Evolutionary conservation across 164 flowering plant species (phyloP), one percentile per base, ranked within the genome.

Genomic region (Magnolia kwangsiensis): DNA sequence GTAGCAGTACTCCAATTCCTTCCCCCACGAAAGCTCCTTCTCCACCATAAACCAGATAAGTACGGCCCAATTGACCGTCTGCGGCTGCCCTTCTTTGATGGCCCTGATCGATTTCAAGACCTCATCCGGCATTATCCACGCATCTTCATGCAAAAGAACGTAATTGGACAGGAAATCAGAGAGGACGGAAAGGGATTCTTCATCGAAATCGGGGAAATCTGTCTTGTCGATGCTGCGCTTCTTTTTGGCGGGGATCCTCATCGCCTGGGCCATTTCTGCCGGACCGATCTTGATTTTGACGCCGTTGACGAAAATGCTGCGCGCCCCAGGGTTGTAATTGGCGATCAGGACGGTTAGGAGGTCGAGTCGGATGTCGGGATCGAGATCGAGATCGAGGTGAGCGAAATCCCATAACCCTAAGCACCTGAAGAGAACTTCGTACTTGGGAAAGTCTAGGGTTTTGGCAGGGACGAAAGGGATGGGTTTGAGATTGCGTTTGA

Each of bases 21-120:
- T 31, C n/a, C 81, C 88, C 24, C 82, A 85, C 37, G 9, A 50
- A 74, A 96, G 74, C 85, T 96, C 99, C 84, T 89, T 91, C 88
- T 91, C 97, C 74, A 91, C 89, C 99, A 96, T 96, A 78, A 77
- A 87, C 99, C 99, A 96, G 9, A 96, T 63, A 86, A 96, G 74
- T 0, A 83, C 77, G 1, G 95, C 88, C 94, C 96, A 92, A 79
- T 92, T 95, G 63, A 96, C 84, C 84, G 81, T 91, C 83, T 91
- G 92, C 0, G 88, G 89, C 51, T 84, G 85, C 74, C 95, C 97
- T 31, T 90, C 92, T 66, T 80, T 89, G 13, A 96, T 87, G 75
- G 69, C 49, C 75, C 76, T 75, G 11, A 55, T 80, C 86, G 85
- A 85, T 6, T 71, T 75, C 81, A 87, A 7, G 51, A 96, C 83